phyloP scores from a whole-genome alignment of 768 basidiomycete genomes.

The Suillus subluteus region DNA sequence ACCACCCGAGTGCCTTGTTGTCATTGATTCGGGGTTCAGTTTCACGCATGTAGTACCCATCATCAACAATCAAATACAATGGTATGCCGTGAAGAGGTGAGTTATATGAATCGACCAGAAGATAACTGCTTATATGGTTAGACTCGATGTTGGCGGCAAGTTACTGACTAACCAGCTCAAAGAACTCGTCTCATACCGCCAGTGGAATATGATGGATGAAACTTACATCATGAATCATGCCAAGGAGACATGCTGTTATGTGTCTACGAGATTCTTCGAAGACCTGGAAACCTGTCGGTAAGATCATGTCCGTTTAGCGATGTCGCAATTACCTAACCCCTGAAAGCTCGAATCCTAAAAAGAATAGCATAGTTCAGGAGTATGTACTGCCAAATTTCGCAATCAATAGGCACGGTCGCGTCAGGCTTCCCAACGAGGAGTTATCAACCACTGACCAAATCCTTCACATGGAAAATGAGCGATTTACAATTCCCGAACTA shows the following conservation, averaged over 20 bases:
- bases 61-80: slow-evolving; percentile 71
- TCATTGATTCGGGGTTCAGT: slow-evolving; percentile 93
- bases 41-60: slow-evolving; percentile 92
- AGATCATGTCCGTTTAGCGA: slow-evolving; percentile 34
- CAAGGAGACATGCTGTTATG: slow-evolving; percentile 90
- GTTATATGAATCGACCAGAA: slow-evolving; percentile 18
- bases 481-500: slow-evolving; percentile 91
- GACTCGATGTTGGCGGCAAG: slow-evolving; percentile 95
- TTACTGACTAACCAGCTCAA: slow-evolving; percentile 94
- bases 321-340: slow-evolving; percentile 23
- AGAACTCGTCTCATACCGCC: slow-evolving; percentile 90
- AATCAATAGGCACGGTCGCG: slow-evolving; percentile 58
- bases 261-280: slow-evolving; percentile 67
- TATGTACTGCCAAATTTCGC: slow-evolving; percentile 92
- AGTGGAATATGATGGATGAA: slow-evolving; percentile 99
- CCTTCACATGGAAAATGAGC: slow-evolving; percentile 87
- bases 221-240: slow-evolving; percentile 92
- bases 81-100: slow-evolving; percentile 84
- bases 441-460: slow-evolving; percentile 65
- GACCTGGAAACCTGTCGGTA: slow-evolving; percentile 85
- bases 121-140: slow-evolving; percentile 37
- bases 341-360: slow-evolving; percentile 53
- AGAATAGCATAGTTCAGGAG: slow-evolving; percentile 78
- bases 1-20: slow-evolving; percentile 75
- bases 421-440: slow-evolving; percentile 57